These are phyloP conservation scores for Rhodotorula sp. DNA, from an alignment of 1,284 basidiomycete species.

Conservation along the genomic window DNA sequence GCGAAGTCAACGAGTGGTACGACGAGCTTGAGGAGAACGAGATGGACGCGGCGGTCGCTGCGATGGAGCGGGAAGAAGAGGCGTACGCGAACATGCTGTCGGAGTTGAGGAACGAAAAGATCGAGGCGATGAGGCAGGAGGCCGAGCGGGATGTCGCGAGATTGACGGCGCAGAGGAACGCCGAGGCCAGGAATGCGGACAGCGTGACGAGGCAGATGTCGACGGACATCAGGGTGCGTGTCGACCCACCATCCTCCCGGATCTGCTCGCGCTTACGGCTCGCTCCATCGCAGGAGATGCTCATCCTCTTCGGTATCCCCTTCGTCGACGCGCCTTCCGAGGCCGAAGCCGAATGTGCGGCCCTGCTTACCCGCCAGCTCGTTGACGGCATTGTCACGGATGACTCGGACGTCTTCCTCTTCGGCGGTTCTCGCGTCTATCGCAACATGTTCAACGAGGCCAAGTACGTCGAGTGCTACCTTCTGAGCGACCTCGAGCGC, in stretches of 20 bases:
- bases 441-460: slow-evolving; percentile 99
- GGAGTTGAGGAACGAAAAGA: slow-evolving; percentile 77
- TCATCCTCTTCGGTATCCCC: slow-evolving; percentile 93
- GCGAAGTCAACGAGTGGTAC: slow-evolving; percentile 40
- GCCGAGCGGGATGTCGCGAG: slow-evolving; percentile 87
- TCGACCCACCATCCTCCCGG: not conserved
- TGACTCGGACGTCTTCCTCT: slow-evolving; percentile 98
- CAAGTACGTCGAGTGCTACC: slow-evolving; percentile 95
- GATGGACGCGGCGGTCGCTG: slow-evolving; percentile 37
- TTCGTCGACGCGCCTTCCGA: slow-evolving; percentile 99
- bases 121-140: slow-evolving; percentile 77
- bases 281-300: slow-evolving; percentile 60
- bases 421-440: slow-evolving; percentile 88
- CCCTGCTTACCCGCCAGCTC: slow-evolving; percentile 76
- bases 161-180: slow-evolving; percentile 78
- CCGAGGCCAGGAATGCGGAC: slow-evolving; percentile 87
- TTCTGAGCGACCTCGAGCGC: slow-evolving; percentile 76
- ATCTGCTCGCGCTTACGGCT: not conserved
- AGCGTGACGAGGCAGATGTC: slow-evolving; percentile 95
- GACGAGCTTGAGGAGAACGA: slow-evolving; percentile 32
- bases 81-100: slow-evolving; percentile 86
- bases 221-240: slow-evolving; percentile 81
- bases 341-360: slow-evolving; percentile 97
- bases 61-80: slow-evolving; percentile 24
- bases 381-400: slow-evolving; percentile 99